Base-by-base conservation (phyloP, 1,284 basidiomycete species). In the Trametes versicolor region DNA sequence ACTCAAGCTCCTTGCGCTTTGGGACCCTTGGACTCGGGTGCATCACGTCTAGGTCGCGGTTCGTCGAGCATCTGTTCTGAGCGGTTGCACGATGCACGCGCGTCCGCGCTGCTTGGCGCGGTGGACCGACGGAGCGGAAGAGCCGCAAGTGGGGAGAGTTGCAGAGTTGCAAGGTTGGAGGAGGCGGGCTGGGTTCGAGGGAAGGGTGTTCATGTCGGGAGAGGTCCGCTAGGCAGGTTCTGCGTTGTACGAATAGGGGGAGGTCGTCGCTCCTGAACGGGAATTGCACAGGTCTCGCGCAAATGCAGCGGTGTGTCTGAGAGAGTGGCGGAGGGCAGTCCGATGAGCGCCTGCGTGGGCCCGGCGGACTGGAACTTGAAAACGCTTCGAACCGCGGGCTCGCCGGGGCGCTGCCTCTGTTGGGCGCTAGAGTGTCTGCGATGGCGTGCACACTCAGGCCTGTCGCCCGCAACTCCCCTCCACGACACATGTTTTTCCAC, bases 21-120 rank as follows among this genome's bases (percentile, higher is more conserved):
- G 25, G 21, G 10, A 25, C 23, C 45, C 21, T 15, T 50, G 45
- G 48, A 49, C 25, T 52, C 19, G 64, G 34, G 39, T 52, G 48
- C 53, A 60, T 64, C 50, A 63, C 63, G 21, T 67, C 68, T 1
- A 54, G 51, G 43, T 71, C 70, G 39, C 62, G 65, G 57, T 68
- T 68, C 50, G 52, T 70, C 39, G 70, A 70, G 37, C 66, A 69
- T 59, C 45, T 68, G 43, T 29, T 39, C 34, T 64, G 60, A 55
- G 21, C 29, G 10, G 19, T 43, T 41, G 48, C 34, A 36, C 37
- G 13, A 27, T 39, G 45, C 43, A 27, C 13, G 15, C 49, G 61
- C 25, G 6, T 15, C 25, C 8, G 23, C 12, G 45, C 39, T 32
- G 53, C 29, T 15, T 47, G 32, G 27, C 19, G 52, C 29, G 25